Conservation (phyloP, 108 stramenopile species). For the Bacterosira constricta region DNA sequence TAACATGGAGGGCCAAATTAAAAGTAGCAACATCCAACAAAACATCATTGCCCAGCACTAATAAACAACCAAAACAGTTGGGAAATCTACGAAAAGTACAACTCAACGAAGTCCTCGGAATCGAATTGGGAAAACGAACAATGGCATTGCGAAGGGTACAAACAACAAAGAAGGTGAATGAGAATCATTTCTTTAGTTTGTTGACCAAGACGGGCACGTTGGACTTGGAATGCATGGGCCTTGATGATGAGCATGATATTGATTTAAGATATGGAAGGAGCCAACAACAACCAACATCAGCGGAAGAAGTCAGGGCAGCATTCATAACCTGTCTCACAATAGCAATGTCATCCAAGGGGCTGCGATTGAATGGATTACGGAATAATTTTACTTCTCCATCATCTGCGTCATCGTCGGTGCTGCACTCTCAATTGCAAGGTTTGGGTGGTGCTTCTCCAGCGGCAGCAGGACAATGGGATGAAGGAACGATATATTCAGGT, state of each 20-base stretch:
- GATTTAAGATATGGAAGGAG: constrained; percentile 2
- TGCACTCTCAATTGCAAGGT: no score
- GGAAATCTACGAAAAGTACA: constrained; percentile 30
- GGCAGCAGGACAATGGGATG: no score
- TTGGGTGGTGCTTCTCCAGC: no score
- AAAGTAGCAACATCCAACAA: not conserved
- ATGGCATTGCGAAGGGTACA: constrained; percentile 24
- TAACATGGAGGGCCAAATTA: constrained; percentile 37
- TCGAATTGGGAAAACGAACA: constrained; percentile 31
- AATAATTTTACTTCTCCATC: not conserved
- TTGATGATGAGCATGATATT: not conserved
- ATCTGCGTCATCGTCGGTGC: not conserved
- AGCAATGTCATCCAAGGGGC: constrained; percentile 1
- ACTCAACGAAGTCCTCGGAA: constrained; percentile 15
- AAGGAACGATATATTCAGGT: no score
- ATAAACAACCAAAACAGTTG: not conserved
- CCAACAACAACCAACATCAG: not conserved
- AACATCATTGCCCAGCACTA: not conserved
- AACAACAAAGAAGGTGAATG: constrained; percentile 6
- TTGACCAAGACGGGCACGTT: constrained; percentile 24
- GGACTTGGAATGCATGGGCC: constrained; percentile 26
- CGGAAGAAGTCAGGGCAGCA: constrained; percentile 10
- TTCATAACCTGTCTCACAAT: not conserved
- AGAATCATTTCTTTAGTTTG: constrained; percentile 29
- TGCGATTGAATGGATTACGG: not conserved